These are phyloP conservation scores for Detonula confervacea DNA, from an alignment of 352 stramenopile genomes.

Conservation along the genomic window DNA sequence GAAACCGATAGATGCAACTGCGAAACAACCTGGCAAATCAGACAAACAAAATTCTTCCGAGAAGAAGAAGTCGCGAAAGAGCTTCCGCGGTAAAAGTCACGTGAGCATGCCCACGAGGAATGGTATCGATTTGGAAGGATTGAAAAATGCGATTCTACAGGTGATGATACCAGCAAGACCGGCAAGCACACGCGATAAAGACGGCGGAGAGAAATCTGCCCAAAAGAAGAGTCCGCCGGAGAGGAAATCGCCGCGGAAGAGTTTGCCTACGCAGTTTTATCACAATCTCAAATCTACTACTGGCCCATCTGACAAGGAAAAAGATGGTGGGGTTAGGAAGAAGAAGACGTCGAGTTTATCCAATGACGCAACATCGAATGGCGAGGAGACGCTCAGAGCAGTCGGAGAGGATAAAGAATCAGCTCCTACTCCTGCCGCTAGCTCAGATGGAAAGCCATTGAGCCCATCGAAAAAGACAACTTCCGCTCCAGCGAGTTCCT, in stretches of 20 bases:
- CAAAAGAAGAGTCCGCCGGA: conserved; percentile 4
- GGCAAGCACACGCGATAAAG: too few relatives aligned
- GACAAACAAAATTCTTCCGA: not conserved
- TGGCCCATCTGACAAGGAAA: conserved; percentile 3
- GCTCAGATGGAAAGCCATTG: not conserved
- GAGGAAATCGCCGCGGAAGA: conserved; percentile 38
- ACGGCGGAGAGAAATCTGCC: not conserved
- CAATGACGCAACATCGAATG: conserved; percentile 1
- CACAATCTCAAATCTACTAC: conserved; percentile 25
- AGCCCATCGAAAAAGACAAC: conserved; percentile 20
- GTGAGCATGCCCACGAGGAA: too few relatives aligned
- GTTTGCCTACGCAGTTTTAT: conserved; percentile 42
- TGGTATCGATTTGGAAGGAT: too few relatives aligned
- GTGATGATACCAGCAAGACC: too few relatives aligned
- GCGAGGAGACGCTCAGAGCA: not conserved
- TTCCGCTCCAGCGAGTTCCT: not conserved
- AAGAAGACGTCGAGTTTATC: not conserved
- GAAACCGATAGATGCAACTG: not conserved
- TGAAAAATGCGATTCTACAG: too few relatives aligned
- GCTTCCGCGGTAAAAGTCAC: not conserved
- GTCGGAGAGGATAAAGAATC: not conserved
- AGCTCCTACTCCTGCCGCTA: not conserved
- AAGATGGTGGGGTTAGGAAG: not conserved
- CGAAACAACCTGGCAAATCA: not conserved
- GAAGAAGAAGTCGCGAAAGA: conserved; percentile 35